Base-by-base conservation (phyloP, 2,329 filamentous ascomycete species). In the Sporothrix mexicana region DNA sequence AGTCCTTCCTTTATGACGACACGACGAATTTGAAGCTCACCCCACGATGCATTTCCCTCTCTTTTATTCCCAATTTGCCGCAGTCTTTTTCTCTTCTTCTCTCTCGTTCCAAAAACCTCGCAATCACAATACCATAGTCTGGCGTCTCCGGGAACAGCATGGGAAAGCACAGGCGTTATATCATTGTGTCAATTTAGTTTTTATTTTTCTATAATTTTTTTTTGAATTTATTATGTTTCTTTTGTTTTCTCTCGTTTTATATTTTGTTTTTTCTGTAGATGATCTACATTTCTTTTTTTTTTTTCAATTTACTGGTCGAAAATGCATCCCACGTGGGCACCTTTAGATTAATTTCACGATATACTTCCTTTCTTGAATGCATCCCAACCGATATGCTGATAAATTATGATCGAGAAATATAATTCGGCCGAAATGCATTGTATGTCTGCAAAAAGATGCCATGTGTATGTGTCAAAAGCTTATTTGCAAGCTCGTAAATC, bases 131-230 rank as follows among this genome's bases (percentile, higher is more conserved):
- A 68, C 66, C 45, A 53, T 53, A 12, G 47, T 68, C 41, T 47
- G 66, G 53, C 47, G 53, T 51, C 51, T 51, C n/a, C 45, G 45
- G 64, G 64, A 17, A 55, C 17, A 53, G 23, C 47, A 68, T 68
- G 47, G 66, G 66, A 68, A 67, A 36, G 23, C 45, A 67, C 23
- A 30, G 64, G 66, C 66, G 47, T 68, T 68, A n/a, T 45, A 36
- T 41, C 8, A 10, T 45, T 6, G 41, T 43, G 2, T 15, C 2
- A 3, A 9, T n/a, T 10, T 41, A 5, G 15, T 43, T n/a, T 25
- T 41, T 55, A 13, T 36, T 43, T 6, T 57, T 6, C 0, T 67
- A 12, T 23, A 10, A 13, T 25, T 30, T 53, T 57, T 8, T 71
- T 5, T n/a, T 57, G n/a, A 12, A 47, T 57, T 57, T 55, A 36